Conservation (phyloP, 257 asterid genomes). For the Mentha longifolia region DNA sequence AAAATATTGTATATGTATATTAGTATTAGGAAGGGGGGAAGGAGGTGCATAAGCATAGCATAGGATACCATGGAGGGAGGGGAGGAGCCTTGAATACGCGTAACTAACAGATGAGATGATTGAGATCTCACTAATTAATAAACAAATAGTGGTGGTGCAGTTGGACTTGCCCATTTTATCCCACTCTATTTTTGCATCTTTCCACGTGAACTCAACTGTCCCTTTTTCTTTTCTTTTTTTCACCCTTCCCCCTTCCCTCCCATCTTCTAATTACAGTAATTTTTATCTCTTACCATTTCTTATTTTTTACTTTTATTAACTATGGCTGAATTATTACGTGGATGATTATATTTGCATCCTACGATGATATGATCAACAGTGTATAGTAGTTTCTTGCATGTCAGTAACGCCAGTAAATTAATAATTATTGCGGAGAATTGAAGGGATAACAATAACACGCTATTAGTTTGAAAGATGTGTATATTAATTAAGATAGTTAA, state of each 20-base stretch:
- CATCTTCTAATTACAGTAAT: background rate
- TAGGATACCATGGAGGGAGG: slow-evolving; percentile 46
- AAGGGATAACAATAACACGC: background rate
- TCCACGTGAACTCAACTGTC: slow-evolving; percentile 55
- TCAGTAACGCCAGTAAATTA: too few species aligned
- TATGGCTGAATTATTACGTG: background rate
- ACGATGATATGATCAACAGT: background rate
- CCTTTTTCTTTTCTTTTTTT: slow-evolving; percentile 22
- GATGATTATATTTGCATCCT: background rate
- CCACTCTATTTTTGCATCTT: slow-evolving; percentile 36
- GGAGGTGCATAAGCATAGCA: slow-evolving; percentile 53
- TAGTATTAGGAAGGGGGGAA: background rate
- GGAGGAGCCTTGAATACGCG: slow-evolving; percentile 47
- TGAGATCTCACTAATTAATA: slow-evolving; percentile 36
- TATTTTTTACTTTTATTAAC: background rate
- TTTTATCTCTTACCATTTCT: background rate
- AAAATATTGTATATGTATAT: too few species aligned
- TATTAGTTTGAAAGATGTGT: background rate
- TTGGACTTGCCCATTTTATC: slow-evolving; percentile 39
- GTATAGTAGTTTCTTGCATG: too few species aligned
- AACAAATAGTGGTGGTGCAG: slow-evolving; percentile 28
- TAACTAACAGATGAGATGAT: slow-evolving; percentile 42
- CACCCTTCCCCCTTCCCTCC: background rate
- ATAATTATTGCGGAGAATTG: too few species aligned
- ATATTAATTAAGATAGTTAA: background rate